phyloP scores from a whole-genome alignment of 495 filamentous ascomycete genomes.

The Penicillium crystallinum region DNA sequence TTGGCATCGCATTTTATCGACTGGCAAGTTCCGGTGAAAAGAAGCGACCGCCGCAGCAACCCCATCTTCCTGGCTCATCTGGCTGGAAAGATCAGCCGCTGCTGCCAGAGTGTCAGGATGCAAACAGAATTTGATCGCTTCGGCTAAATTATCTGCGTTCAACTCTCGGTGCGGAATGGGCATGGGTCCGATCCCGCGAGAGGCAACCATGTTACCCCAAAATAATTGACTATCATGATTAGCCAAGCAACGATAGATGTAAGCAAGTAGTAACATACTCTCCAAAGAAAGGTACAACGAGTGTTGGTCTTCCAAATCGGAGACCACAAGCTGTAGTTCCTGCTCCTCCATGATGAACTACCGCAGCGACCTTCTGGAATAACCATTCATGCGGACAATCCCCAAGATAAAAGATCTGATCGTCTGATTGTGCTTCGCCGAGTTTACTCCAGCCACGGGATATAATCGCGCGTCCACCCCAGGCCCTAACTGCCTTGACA shows the following conservation, averaged over 20 bases:
- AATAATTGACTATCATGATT: conserved; percentile 52
- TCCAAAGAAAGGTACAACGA: conserved; percentile 59
- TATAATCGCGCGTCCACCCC: conserved; percentile 49
- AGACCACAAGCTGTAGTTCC: conserved; percentile 58
- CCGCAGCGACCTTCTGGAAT: conserved; percentile 52
- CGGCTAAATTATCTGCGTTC: conserved; percentile 45
- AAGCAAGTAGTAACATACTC: conserved; percentile 30
- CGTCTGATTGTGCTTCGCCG: conserved; percentile 36
- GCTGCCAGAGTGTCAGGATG: conserved; percentile 50
- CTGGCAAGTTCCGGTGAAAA: conserved; percentile 59
- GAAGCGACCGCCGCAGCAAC: conserved; percentile 63
- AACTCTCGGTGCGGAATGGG: conserved; percentile 58
- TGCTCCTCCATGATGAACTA: conserved; percentile 59
- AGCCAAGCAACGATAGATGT: neutral
- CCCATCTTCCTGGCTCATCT: conserved; percentile 64
- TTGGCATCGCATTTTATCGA: conserved; percentile 62
- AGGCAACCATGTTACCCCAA: conserved; percentile 64
- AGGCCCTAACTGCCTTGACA: conserved; percentile 44
- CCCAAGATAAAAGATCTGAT: conserved; percentile 47
- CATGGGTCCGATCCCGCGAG: conserved; percentile 55
- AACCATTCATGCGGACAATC: conserved; percentile 60
- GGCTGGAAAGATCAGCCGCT: conserved; percentile 52
- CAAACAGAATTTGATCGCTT: conserved; percentile 61
- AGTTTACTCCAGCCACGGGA: conserved; percentile 57
- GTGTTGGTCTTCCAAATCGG: conserved; percentile 46